Conservation (phyloP, 2,329 filamentous ascomycete species). For the Plectosphaerella plurivora region DNA sequence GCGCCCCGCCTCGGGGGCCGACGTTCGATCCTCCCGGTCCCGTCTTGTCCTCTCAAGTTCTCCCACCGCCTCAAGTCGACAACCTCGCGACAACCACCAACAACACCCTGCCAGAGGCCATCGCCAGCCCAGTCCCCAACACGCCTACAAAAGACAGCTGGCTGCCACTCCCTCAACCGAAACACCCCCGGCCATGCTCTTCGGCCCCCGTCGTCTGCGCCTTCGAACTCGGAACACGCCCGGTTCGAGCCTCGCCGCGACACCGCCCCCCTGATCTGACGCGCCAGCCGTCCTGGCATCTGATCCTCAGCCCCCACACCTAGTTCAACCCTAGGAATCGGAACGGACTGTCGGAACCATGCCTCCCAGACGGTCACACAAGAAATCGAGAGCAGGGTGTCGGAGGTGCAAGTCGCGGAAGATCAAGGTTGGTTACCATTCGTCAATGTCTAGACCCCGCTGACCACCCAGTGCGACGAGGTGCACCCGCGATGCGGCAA, state of each 20-base stretch:
- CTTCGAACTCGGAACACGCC: background rate
- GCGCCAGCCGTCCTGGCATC: background rate
- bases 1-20: background rate
- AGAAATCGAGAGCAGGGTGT: slow-evolving; percentile 65
- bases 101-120: background rate
- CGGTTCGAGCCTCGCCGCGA: background rate
- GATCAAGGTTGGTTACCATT: slow-evolving; percentile 52
- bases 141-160: background rate
- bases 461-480: slow-evolving; percentile 54
- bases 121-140: background rate
- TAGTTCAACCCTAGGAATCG: slow-evolving; percentile 2
- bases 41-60: background rate
- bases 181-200: background rate
- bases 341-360: slow-evolving; percentile 29
- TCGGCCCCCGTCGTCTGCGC: background rate
- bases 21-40: background rate
- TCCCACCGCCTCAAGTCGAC: background rate
- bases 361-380: slow-evolving; percentile 64
- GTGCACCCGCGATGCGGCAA: slow-evolving; percentile 61
- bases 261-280: background rate
- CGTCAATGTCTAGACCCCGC: background rate
- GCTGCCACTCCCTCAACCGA: background rate
- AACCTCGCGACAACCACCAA: background rate
- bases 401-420: slow-evolving; percentile 63
- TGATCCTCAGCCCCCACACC: background rate